Conservation (phyloP, 805 yeast genomes). For the Cyberlindnera mississippiensis region DNA sequence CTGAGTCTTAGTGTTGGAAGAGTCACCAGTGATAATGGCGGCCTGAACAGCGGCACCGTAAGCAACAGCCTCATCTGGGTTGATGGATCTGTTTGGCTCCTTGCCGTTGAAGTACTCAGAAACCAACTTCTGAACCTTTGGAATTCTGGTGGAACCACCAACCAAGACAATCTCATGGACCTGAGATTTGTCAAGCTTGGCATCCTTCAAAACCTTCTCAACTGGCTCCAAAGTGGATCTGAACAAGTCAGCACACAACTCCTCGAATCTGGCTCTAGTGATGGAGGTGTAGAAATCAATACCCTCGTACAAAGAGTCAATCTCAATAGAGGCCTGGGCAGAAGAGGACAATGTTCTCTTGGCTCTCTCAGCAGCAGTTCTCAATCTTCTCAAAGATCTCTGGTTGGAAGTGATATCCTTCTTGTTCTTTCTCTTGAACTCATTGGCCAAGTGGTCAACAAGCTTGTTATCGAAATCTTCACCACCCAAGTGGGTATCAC, state of each 20-base stretch:
- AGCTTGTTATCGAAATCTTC: constrained; percentile 97
- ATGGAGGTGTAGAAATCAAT: constrained; percentile 95
- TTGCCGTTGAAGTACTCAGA: constrained; percentile 98
- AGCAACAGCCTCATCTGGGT: constrained; percentile 99
- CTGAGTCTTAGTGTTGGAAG: constrained; percentile 87
- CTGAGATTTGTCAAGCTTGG: constrained; percentile 87
- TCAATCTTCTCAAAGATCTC: constrained; percentile 96
- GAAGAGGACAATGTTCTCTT: constrained; percentile 97
- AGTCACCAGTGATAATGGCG: constrained; percentile 95
- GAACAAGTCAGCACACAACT: constrained; percentile 92
- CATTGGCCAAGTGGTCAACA: constrained; percentile 88
- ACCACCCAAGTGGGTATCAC: constrained; percentile 93
- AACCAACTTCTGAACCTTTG: constrained; percentile 94
- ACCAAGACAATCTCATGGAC: constrained; percentile 93
- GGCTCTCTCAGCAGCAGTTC: constrained; percentile 99
- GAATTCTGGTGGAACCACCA: constrained; percentile 99
- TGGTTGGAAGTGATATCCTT: constrained; percentile 90
- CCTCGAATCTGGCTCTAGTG: constrained; percentile 99
- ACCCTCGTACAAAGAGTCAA: constrained; percentile 96
- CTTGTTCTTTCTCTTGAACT: constrained; percentile 97
- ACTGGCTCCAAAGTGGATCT: constrained; percentile 71
- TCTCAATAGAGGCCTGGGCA: constrained; percentile 94
- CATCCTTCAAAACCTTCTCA: constrained; percentile 90
- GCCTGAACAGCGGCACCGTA: constrained; percentile 99
- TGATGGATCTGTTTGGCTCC: constrained; percentile 95